Conservation (phyloP, 2,329 filamentous ascomycete species). For the Pleurostoma richardsiae region DNA sequence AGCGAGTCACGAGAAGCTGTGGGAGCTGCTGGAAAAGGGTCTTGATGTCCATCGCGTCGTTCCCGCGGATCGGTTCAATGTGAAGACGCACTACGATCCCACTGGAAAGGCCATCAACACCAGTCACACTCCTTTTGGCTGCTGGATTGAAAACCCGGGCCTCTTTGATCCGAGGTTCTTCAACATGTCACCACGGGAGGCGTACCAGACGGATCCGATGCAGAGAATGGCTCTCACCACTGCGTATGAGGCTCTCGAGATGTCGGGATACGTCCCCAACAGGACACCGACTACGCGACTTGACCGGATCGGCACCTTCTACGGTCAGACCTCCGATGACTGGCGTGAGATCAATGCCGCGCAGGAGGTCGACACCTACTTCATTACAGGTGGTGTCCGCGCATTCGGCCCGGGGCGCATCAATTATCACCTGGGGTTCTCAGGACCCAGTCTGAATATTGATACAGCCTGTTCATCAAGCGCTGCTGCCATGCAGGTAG, state of each 20-base stretch:
- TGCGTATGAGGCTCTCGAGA: slow-evolving; percentile 77
- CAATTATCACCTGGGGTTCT: slow-evolving; percentile 74
- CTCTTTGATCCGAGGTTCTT: slow-evolving; percentile 81
- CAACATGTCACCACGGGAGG: slow-evolving; percentile 81
- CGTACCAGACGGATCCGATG: slow-evolving; percentile 76
- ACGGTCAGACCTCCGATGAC: slow-evolving; percentile 71
- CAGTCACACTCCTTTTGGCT: slow-evolving; percentile 70
- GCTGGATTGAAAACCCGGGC: slow-evolving; percentile 69
- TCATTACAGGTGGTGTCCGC: slow-evolving; percentile 36
- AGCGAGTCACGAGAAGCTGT: slow-evolving; percentile 65
- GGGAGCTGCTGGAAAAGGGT: slow-evolving; percentile 70
- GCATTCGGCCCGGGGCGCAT: slow-evolving; percentile 52
- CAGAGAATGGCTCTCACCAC: slow-evolving; percentile 71
- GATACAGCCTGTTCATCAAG: slow-evolving; percentile 79
- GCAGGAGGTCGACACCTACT: slow-evolving; percentile 61
- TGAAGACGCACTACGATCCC: slow-evolving; percentile 64
- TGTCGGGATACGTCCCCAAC: slow-evolving; percentile 72
- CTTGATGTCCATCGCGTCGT: slow-evolving; percentile 67
- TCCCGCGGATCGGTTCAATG: slow-evolving; percentile 69
- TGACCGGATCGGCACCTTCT: slow-evolving; percentile 64
- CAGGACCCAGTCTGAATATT: slow-evolving; percentile 65
- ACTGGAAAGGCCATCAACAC: slow-evolving; percentile 72
- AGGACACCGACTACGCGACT: slow-evolving; percentile 64
- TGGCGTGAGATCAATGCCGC: slow-evolving; percentile 71
- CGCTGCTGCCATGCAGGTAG: slow-evolving; percentile 65